phyloP scores from a whole-genome alignment of 1,139 yeast species.

The Pneumocystis murina region DNA sequence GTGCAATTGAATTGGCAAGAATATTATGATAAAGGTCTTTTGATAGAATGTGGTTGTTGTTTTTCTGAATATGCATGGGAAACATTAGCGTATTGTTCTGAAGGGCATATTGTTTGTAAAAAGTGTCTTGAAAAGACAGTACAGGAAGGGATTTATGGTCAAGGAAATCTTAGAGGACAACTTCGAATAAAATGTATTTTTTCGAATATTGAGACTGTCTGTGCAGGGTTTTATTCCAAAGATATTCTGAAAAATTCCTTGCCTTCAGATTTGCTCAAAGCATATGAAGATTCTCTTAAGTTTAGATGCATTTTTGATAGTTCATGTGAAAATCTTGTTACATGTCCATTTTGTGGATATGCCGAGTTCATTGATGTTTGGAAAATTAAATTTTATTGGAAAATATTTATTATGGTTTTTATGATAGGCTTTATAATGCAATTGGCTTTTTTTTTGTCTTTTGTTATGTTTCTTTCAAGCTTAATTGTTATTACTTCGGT shows the following conservation, averaged over 20 bases:
- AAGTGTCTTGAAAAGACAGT: conserved; percentile 11
- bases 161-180: conserved; percentile 13
- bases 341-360: conserved; percentile 14
- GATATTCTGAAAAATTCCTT: conserved; percentile 9
- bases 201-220: conserved; percentile 11
- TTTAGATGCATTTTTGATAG: conserved; percentile 2
- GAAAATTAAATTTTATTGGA: neutral
- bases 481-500: conserved; percentile 1
- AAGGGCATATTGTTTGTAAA: conserved; percentile 13
- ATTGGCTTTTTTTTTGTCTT: neutral
- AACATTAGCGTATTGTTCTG: conserved; percentile 14
- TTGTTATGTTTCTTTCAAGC: neutral
- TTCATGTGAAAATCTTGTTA: conserved; percentile 5
- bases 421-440: neutral
- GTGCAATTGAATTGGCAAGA: conserved; percentile 10
- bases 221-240: conserved; percentile 9
- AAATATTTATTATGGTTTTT: neutral
- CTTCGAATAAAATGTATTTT: conserved; percentile 12
- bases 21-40: conserved; percentile 9
- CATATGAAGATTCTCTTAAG: conserved; percentile 10
- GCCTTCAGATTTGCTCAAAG: conserved; percentile 7
- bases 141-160: conserved; percentile 14
- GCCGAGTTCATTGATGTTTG: conserved; percentile 5
- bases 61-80: conserved; percentile 15
- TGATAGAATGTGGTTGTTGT: conserved; percentile 14